Conservation (phyloP, 768 basidiomycete species). For the Tulasnella sp. region DNA sequence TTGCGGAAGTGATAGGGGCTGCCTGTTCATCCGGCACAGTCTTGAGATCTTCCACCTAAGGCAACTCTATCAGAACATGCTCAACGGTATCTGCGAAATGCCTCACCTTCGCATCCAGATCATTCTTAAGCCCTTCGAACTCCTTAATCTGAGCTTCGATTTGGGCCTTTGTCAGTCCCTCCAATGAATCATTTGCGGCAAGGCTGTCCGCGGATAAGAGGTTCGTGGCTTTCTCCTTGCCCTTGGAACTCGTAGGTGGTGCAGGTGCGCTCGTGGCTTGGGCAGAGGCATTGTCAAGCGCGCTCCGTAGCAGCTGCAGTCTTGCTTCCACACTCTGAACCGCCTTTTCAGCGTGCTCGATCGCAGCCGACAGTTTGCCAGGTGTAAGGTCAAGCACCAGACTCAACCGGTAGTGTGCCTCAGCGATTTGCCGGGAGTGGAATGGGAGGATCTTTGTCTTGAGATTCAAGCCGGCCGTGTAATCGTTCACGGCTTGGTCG, state of each 20-base stretch:
- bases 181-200: constrained; percentile 34
- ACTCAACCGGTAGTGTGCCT: constrained; percentile 87
- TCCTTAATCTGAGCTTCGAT: constrained; percentile 73
- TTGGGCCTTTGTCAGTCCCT: constrained; percentile 58
- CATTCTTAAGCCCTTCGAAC: constrained; percentile 57
- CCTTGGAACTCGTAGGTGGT: constrained; percentile 58
- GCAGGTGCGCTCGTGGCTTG: constrained; percentile 15
- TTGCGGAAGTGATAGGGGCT: constrained; percentile 40
- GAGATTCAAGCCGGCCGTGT: constrained; percentile 59
- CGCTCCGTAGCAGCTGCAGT: constrained; percentile 45
- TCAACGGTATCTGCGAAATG: background rate
- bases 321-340: constrained; percentile 64
- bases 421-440: constrained; percentile 90
- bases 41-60: constrained; percentile 85
- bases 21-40: constrained; percentile 49
- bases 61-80: background rate
- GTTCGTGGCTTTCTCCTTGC: constrained; percentile 40
- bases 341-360: constrained; percentile 67
- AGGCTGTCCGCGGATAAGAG: background rate
- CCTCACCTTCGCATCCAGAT: constrained; percentile 69
- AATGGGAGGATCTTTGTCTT: constrained; percentile 61
- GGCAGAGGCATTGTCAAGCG: constrained; percentile 23
- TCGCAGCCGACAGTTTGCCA: constrained; percentile 69
- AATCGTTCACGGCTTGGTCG: constrained; percentile 84
- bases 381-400: constrained; percentile 87